Evolutionary conservation across 2,329 filamentous ascomycete genomes (phyloP), one percentile per base, ranked within the genome.

Genomic region (Metarhizium humberi): DNA sequence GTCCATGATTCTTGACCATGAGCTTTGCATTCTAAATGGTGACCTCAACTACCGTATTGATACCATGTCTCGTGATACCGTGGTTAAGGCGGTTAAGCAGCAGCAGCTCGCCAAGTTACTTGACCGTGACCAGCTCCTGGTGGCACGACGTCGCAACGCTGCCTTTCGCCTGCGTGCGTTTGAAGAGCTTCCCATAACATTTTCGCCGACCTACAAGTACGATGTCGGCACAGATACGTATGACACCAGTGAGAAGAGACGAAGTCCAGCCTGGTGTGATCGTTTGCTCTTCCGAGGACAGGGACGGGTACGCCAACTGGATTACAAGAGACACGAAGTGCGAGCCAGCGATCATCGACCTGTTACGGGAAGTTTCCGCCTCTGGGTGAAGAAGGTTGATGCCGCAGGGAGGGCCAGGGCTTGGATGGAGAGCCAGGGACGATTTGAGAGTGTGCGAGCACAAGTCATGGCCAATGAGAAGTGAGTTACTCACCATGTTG

Each of bases 11-110:
- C 78, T 97, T 56, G 94, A 99, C 66, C 94, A 99, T 66, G 94
- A 99, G 71, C 87, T 99, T n/a, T 96, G 92, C 69, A 84, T 99
- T 50, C 74, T 97, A 46, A 97, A 97, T 64, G 94, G 94, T 32
- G 94, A 99, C 68, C 79, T 99, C 51, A 99, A 99, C 72, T 99
- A 99, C 70, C 91, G 94, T 58, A 97, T 99, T 65, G 94, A 99
- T 69, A 91, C 92, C 29, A 96, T 97, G 83, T 90, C 90, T 18
- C 88, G 94, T 51, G 90, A 97, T 64, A 91, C 89, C 0, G 92
- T 99, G 3, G 87, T 97, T 54, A 86, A 86, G 57, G 91, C 90
- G 1, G 83, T 97, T 52, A 86, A 88, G 59, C 79, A 86, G 46
- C 86, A 87, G 59, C 95, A 97, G 61, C 78, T 97, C 3, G 66